Conservation (phyloP, 176 grass and related monocot genomes). For the Musa troglodytarum region DNA sequence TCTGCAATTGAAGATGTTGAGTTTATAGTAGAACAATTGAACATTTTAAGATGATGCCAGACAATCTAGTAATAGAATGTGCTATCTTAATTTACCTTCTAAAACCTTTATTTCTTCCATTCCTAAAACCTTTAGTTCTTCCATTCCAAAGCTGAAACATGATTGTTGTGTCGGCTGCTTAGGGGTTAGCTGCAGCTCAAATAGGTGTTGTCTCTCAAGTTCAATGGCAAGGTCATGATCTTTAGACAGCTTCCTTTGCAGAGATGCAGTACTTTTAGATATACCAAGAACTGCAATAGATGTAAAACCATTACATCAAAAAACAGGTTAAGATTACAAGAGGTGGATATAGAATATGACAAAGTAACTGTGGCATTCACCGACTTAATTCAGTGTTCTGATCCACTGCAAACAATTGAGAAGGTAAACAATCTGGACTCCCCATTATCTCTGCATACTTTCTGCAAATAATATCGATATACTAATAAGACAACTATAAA, state of each 20-base stretch:
- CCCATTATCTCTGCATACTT: constrained; percentile 3
- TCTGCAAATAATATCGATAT: not conserved
- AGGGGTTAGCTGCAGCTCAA: constrained; percentile 7
- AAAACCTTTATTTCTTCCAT: not conserved
- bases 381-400: not conserved
- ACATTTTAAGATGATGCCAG: no score
- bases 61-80: no score
- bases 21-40: not conserved
- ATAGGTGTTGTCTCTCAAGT: constrained; percentile 9
- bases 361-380: not conserved
- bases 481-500: not conserved
- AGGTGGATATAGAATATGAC: not conserved
- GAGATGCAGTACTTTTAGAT: not conserved
- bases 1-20: not conserved
- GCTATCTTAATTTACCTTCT: constrained; percentile 1
- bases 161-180: not conserved
- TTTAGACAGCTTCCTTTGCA: constrained; percentile 6
- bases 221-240: not conserved
- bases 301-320: not conserved
- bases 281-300: not conserved
- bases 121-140: not conserved
- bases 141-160: not conserved
- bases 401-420: constrained; percentile 1
- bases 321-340: not conserved
- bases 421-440: not conserved